These are phyloP conservation scores for Pythium chondricola DNA, from an alignment of 352 stramenopile genomes.

Conservation along the genomic window DNA sequence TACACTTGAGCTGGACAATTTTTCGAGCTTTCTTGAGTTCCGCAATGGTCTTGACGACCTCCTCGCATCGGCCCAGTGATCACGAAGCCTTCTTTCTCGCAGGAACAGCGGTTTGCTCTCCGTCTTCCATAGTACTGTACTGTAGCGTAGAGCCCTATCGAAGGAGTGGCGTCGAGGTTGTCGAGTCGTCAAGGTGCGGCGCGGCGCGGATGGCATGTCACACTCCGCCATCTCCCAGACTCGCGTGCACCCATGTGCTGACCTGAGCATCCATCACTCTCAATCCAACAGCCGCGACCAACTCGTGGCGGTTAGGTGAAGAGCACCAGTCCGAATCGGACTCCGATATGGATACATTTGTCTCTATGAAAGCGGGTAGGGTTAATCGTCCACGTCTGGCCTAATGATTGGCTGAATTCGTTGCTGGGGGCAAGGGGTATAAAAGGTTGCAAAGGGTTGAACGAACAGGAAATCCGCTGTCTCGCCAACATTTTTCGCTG, in stretches of 20 bases:
- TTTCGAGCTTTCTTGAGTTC: too few species aligned
- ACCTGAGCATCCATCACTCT: conserved; percentile 20
- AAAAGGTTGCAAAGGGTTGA: conserved; percentile 25
- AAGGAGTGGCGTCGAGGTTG: too few species aligned
- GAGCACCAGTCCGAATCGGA: conserved; percentile 9
- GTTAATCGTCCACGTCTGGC: neutral
- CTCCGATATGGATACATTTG: conserved; percentile 24
- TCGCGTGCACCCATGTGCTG: conserved; percentile 17
- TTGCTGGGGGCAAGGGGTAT: conserved; percentile 14
- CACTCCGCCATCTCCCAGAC: too few species aligned
- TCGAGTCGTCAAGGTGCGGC: too few species aligned
- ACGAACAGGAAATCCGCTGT: conserved; percentile 12
- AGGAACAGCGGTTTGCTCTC: too few species aligned
- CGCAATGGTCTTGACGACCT: too few species aligned
- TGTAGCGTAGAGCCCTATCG: too few species aligned
- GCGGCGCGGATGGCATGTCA: too few species aligned
- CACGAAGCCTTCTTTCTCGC: too few species aligned
- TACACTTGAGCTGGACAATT: conserved; percentile 11
- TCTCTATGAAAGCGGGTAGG: conserved; percentile 7
- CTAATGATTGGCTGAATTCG: conserved; percentile 11
- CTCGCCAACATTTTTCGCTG: neutral
- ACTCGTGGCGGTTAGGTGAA: conserved; percentile 17
- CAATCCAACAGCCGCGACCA: conserved; percentile 8
- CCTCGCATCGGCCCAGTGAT: too few species aligned
- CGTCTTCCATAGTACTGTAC: too few species aligned